Evolutionary conservation across 345 rosid genomes (phyloP).

Genomic region (Melastoma malabathricum): DNA sequence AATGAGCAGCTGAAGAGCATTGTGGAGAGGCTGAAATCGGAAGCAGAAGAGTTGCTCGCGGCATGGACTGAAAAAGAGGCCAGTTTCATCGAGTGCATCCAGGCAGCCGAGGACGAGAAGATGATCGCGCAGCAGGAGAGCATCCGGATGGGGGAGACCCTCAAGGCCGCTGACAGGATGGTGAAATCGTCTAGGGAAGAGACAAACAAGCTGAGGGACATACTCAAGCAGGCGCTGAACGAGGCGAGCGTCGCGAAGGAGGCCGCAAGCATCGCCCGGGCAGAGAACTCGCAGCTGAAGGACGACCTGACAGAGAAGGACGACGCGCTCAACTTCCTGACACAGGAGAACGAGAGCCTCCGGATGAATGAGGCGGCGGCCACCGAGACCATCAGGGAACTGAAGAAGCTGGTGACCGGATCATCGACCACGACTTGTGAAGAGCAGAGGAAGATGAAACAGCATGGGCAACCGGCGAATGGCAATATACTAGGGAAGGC

Average conservation of each 20-base stretch:
- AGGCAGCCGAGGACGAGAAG: constrained; percentile 64
- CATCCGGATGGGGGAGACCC: constrained; percentile 27
- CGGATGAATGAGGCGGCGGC: constrained; percentile 47
- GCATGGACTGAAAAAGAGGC: constrained; percentile 88
- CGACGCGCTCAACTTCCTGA: constrained; percentile 38
- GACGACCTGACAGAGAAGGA: constrained; percentile 50
- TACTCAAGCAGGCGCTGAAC: constrained; percentile 70
- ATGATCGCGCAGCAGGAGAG: constrained; percentile 34
- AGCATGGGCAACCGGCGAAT: too few species aligned
- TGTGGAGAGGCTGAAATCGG: constrained; percentile 46
- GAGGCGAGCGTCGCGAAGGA: constrained; percentile 86
- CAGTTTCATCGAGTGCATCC: constrained; percentile 51
- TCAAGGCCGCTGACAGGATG: constrained; percentile 28
- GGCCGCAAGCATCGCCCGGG: constrained; percentile 59
- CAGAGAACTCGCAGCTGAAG: constrained; percentile 64
- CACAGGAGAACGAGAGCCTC: constrained; percentile 46
- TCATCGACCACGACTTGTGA: constrained; percentile 9
- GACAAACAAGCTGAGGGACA: constrained; percentile 51
- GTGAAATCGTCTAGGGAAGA: constrained; percentile 43
- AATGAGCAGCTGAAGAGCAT: constrained; percentile 41
- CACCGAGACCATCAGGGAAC: constrained; percentile 39
- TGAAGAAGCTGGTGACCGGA: constrained; percentile 36
- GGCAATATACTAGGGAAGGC: constrained; percentile 25
- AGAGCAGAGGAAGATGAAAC: neutral
- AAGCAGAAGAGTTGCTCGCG: constrained; percentile 62